Percentiles rank a stretch among this genome's conserved stretches.
Conservation (phyloP, 2,329 filamentous ascomycete genomes). For the Sarocladiaceae sp. region DNA sequence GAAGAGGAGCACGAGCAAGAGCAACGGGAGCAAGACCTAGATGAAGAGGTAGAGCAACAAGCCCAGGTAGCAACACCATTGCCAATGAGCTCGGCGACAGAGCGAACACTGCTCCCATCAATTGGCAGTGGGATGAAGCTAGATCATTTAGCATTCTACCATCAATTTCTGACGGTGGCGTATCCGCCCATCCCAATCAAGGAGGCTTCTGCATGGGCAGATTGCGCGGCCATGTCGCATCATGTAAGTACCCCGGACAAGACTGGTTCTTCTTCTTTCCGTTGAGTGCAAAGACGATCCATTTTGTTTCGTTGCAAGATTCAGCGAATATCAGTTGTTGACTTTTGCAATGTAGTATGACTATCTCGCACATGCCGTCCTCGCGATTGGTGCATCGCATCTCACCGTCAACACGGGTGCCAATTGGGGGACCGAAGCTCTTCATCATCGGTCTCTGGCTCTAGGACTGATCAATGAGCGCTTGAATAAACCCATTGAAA, state of each 20-base stretch:
- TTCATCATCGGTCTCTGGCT: conserved; percentile 30
- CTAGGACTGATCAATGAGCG: conserved; percentile 31
- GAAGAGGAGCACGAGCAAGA: neutral
- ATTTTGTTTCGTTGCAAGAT: no score
- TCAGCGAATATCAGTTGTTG: no score
- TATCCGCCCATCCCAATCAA: conserved; percentile 31
- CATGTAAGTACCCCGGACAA: conserved; percentile 19
- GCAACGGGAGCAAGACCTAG: no score
- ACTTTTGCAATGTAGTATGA: conserved; percentile 23
- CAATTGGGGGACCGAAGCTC: conserved; percentile 23
- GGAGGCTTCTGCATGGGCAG: conserved; percentile 26
- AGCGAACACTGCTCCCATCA: neutral
- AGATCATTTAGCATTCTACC: conserved; percentile 45
- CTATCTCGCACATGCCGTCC: conserved; percentile 31
- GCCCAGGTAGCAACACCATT: no score
- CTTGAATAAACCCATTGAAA: conserved; percentile 20
- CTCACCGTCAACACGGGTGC: conserved; percentile 21
- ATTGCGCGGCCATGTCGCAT: conserved; percentile 30
- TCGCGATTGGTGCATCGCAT: conserved; percentile 33
- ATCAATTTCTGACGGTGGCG: conserved; percentile 43
- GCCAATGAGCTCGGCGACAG: no score
- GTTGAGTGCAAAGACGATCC: neutral
- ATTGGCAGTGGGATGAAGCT: conserved; percentile 13
- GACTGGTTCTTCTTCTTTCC: neutral
- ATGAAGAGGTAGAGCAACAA: no score